Conservation (phyloP, 225 moss, liverwort and hornwort genomes). For the Rhytidiadelphus loreus region DNA sequence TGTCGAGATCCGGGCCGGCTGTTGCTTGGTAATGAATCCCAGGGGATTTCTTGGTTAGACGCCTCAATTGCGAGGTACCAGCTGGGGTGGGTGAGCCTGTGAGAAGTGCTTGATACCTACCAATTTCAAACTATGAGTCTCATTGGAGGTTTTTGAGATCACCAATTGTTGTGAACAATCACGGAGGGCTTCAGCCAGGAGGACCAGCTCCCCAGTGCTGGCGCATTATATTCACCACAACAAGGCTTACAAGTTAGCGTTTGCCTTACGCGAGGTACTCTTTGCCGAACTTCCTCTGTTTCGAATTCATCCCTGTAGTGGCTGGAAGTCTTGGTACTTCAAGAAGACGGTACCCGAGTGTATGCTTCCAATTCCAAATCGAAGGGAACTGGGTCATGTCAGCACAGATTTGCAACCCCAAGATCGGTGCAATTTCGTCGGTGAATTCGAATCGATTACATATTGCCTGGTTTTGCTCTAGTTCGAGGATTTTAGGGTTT, state of each 20-base stretch:
- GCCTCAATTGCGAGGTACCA: not conserved
- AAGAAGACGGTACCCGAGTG: not conserved
- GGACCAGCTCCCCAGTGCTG: not conserved
- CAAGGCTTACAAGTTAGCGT: not conserved
- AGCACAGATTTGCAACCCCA: not conserved
- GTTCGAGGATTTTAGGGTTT: not conserved
- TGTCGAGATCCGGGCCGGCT: not conserved
- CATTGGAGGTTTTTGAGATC: not conserved
- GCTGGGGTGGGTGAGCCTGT: not conserved
- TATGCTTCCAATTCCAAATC: not conserved
- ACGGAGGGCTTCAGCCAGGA: not conserved
- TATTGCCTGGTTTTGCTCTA: not conserved
- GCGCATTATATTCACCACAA: not conserved
- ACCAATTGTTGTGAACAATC: not conserved
- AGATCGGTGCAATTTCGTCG: not conserved
- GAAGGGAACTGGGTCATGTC: not conserved
- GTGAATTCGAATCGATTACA: not conserved
- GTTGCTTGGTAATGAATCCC: not conserved
- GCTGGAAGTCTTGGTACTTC: not conserved
- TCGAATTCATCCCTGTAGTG: not conserved
- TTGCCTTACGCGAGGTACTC: not conserved
- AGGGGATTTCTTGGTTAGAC: not conserved
- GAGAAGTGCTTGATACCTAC: not conserved
- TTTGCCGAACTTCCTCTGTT: not conserved
- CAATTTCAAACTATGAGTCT: not conserved